Evolutionary conservation across 2,329 filamentous ascomycete genomes (phyloP).

Genomic region (Dactylellina leptospora): DNA sequence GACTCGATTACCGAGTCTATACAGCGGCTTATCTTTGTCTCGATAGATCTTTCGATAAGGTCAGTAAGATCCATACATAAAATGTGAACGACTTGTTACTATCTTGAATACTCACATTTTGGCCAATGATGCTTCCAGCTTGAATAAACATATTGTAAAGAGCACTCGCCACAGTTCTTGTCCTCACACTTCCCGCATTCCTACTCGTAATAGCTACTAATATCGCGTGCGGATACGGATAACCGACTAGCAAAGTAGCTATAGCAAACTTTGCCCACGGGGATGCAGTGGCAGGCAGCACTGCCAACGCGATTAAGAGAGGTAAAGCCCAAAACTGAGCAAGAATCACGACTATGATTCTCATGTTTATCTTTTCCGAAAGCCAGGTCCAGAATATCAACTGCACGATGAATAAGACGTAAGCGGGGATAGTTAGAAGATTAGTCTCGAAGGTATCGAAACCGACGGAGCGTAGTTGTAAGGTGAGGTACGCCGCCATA

Average conservation of each 20-base stretch:
- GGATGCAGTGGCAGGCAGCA: slow-evolving; percentile 59
- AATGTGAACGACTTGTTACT: too few relatives aligned
- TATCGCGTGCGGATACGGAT: slow-evolving; percentile 69
- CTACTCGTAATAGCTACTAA: slow-evolving; percentile 70
- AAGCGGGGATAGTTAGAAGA: slow-evolving; percentile 70
- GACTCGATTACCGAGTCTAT: slow-evolving; percentile 66
- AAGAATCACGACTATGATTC: slow-evolving; percentile 65
- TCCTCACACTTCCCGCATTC: slow-evolving; percentile 71
- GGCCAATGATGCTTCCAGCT: slow-evolving; percentile 62
- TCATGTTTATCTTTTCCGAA: slow-evolving; percentile 65
- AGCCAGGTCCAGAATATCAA: slow-evolving; percentile 65
- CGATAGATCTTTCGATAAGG: slow-evolving; percentile 64
- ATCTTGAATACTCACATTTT: slow-evolving; percentile 60
- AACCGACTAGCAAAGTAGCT: slow-evolving; percentile 64
- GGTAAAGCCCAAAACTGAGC: slow-evolving; percentile 70
- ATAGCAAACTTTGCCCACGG: slow-evolving; percentile 66
- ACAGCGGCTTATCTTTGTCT: slow-evolving; percentile 67
- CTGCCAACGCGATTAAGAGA: slow-evolving; percentile 66
- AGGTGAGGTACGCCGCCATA: slow-evolving; percentile 67
- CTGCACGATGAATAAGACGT: slow-evolving; percentile 64
- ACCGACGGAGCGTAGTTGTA: slow-evolving; percentile 68
- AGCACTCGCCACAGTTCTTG: slow-evolving; percentile 70
- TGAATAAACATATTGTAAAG: slow-evolving; percentile 70
- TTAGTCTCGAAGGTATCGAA: slow-evolving; percentile 72
- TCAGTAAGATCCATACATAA: not conserved